Evolutionary conservation across 2,329 filamentous ascomycete species (phyloP).

Genomic region (Alternaria sp.): DNA sequence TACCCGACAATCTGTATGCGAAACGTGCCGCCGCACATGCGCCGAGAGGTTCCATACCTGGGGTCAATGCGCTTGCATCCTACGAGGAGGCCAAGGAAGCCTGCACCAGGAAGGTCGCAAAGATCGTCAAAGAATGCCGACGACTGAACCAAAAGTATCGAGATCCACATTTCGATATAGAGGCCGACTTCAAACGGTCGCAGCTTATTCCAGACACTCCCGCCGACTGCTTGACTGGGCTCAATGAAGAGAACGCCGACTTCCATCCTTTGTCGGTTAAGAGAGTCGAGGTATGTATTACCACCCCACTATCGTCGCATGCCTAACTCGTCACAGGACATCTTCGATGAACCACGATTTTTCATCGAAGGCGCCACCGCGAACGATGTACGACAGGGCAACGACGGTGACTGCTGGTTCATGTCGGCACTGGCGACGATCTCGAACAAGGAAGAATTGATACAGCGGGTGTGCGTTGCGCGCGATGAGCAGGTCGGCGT

Average conservation of each 20-base stretch:
- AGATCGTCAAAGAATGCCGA: conserved; percentile 69
- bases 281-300: conserved; percentile 61
- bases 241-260: conserved; percentile 48
- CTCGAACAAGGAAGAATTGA: conserved; percentile 73
- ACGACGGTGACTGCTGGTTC: conserved; percentile 84
- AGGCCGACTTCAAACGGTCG: conserved; percentile 70
- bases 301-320: not conserved
- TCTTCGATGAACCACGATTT: conserved; percentile 78
- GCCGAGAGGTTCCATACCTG: conserved; percentile 61
- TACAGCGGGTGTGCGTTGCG: conserved; percentile 76
- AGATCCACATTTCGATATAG: conserved; percentile 86
- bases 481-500: conserved; percentile 76
- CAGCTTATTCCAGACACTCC: conserved; percentile 41
- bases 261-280: conserved; percentile 75
- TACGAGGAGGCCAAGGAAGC: conserved; percentile 75
- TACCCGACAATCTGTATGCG: conserved; percentile 72
- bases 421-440: conserved; percentile 81
- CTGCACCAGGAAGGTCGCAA: conserved; percentile 67
- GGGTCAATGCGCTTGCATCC: conserved; percentile 69
- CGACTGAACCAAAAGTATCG: conserved; percentile 85
- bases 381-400: conserved; percentile 79
- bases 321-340: conserved; percentile 62
- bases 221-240: conserved; percentile 59
- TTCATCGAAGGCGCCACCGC: conserved; percentile 78
- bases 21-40: conserved; percentile 65